Conservation (phyloP, 2,329 filamentous ascomycete genomes). For the Triangularia setosa region DNA sequence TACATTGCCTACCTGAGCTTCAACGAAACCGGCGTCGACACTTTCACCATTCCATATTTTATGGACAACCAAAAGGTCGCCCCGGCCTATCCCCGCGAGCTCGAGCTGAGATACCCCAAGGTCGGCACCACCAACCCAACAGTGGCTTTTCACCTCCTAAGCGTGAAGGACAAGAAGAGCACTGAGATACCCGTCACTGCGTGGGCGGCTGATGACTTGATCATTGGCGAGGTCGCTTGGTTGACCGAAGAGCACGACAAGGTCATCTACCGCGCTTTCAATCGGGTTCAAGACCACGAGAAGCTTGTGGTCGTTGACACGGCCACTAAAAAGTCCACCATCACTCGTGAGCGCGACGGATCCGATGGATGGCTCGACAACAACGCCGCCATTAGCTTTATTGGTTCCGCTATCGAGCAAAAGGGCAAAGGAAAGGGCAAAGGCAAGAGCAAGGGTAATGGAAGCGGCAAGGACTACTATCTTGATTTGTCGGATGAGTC, state of each 20-base stretch:
- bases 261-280: constrained; percentile 62
- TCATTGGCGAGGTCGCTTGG: constrained; percentile 67
- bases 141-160: constrained; percentile 56
- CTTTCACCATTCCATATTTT: constrained; percentile 64
- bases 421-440: constrained; percentile 1
- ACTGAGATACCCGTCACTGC: constrained; percentile 50
- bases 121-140: constrained; percentile 65
- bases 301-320: constrained; percentile 59
- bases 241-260: constrained; percentile 57
- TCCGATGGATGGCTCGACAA: constrained; percentile 61
- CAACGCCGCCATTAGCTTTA: constrained; percentile 51
- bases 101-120: constrained; percentile 65
- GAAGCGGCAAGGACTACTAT: constrained; percentile 44
- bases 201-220: constrained; percentile 56
- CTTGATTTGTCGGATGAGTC: constrained; percentile 63
- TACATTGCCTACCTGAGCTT: constrained; percentile 54
- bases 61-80: constrained; percentile 56
- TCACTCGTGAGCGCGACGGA: constrained; percentile 55
- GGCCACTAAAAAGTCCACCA: constrained; percentile 40
- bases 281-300: constrained; percentile 63
- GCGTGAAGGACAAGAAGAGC: constrained; percentile 44
- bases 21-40: constrained; percentile 64
- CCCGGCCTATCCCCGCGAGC: constrained; percentile 57
- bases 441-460: neutral
- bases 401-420: constrained; percentile 41